Percentiles rank a stretch among this genome's conserved stretches.
phyloP scores from a whole-genome alignment of 805 yeast genomes.

The Candida dajiaensis region DNA sequence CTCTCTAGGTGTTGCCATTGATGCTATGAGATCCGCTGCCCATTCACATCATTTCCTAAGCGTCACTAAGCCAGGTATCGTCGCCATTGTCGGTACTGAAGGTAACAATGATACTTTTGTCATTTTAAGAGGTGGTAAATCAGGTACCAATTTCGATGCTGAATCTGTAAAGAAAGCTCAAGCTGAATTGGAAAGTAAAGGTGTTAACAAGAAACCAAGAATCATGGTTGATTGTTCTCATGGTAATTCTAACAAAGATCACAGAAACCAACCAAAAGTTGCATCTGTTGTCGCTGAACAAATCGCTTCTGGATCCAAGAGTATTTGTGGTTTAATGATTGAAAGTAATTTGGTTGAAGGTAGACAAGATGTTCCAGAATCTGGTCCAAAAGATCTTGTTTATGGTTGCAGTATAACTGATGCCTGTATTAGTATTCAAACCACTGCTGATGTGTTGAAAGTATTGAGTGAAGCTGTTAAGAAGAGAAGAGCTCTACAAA shows the following conservation, averaged over 20 bases:
- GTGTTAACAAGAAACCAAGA: conserved; percentile 40
- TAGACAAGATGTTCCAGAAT: conserved; percentile 78
- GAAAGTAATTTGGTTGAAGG: conserved; percentile 92
- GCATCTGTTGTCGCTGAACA: conserved; percentile 75
- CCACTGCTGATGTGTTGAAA: conserved; percentile 67
- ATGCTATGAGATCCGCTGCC: conserved; percentile 88
- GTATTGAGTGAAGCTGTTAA: conserved; percentile 75
- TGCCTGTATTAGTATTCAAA: conserved; percentile 91
- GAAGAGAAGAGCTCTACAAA: conserved; percentile 49
- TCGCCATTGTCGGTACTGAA: conserved; percentile 92
- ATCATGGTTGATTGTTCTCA: conserved; percentile 98
- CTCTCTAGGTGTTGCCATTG: conserved; percentile 87
- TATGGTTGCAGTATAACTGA: conserved; percentile 98
- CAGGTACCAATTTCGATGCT: conserved; percentile 85
- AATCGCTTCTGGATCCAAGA: conserved; percentile 62
- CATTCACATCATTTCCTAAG: conserved; percentile 92
- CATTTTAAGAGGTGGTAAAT: conserved; percentile 92
- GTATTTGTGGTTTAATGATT: conserved; percentile 92
- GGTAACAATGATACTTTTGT: conserved; percentile 90
- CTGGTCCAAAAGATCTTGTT: conserved; percentile 68
- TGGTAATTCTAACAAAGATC: conserved; percentile 90
- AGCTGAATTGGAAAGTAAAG: conserved; percentile 45
- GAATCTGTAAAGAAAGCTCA: conserved; percentile 64
- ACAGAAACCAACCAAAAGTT: conserved; percentile 89
- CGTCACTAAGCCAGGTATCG: conserved; percentile 94